These are phyloP conservation scores for Claviceps sp. DNA, from an alignment of 2,329 filamentous ascomycete species.

Conservation along the genomic window DNA sequence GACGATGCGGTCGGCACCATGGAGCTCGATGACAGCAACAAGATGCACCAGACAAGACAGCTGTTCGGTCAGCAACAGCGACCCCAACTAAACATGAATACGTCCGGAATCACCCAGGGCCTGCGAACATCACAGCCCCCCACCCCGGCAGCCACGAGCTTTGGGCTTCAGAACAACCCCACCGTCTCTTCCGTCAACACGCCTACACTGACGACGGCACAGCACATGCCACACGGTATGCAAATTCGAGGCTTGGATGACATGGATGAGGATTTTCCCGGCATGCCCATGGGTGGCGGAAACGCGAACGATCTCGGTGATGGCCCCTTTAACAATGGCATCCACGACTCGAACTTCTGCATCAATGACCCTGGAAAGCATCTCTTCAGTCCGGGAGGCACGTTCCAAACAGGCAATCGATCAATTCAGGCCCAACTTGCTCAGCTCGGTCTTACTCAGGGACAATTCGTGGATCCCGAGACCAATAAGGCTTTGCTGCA, in stretches of 20 bases:
- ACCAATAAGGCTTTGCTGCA: slow-evolving; percentile 47
- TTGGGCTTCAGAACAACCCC: slow-evolving; percentile 80
- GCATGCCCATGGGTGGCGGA: slow-evolving; percentile 48
- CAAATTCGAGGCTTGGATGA: slow-evolving; percentile 42
- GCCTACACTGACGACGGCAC: slow-evolving; percentile 72
- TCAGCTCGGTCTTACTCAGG: slow-evolving; percentile 61
- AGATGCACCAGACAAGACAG: slow-evolving; percentile 57
- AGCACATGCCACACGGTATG: slow-evolving; percentile 49
- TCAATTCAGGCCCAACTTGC: slow-evolving; percentile 55
- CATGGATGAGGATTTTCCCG: slow-evolving; percentile 60
- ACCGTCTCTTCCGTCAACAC: slow-evolving; percentile 97
- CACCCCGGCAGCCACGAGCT: slow-evolving; percentile 65
- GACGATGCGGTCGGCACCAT: slow-evolving; percentile 63
- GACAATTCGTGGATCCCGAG: slow-evolving; percentile 67
- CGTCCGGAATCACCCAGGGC: slow-evolving; percentile 62
- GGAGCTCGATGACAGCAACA: slow-evolving; percentile 49
- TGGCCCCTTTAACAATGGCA: slow-evolving; percentile 36
- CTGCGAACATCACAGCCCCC: slow-evolving; percentile 76
- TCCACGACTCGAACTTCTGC: slow-evolving; percentile 35
- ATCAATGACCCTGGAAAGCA: slow-evolving; percentile 95
- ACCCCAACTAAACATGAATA: slow-evolving; percentile 69
- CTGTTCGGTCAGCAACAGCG: slow-evolving; percentile 50
- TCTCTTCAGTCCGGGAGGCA: slow-evolving; percentile 73
- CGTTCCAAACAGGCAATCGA: slow-evolving; percentile 49
- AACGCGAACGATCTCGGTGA: slow-evolving; percentile 37